Evolutionary conservation across 2,329 filamentous ascomycete genomes (phyloP), one percentile per base, ranked within the genome.

Genomic region (Scedosporium minutisporum): DNA sequence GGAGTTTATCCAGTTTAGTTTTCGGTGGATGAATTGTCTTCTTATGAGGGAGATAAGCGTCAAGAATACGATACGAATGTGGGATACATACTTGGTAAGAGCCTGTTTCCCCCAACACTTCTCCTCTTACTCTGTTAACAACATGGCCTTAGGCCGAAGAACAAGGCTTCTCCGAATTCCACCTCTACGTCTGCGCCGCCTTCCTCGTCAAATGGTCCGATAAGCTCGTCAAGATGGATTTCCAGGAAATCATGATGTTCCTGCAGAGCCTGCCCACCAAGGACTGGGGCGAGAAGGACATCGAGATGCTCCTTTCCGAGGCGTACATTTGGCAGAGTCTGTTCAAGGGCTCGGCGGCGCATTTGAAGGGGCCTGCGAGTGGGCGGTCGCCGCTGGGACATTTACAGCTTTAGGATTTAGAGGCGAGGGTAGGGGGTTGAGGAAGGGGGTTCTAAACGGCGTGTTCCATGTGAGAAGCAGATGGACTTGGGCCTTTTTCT

Each of bases 171-270:
- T 97, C 93, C 3, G 91, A 96, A 71, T 99, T 99, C 73, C 95
- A 99, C 73, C 85, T 99, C 64, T 99, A 99, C 73, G 95, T 99
- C 46, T 99, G 96, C 74, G 95, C 95, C 25, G 95, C 95, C 4
- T 97, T 99, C 72, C 81, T 99, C 27, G 95, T 97, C 61, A 99
- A 99, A 75, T 99, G 96, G 96, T 96, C 93, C 6, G 89, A 95
- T 68, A 91, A 96, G 73, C 82, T 99, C 57, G 83, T 93, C 65
- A 95, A 92, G 74, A 97, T 97, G 93, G 95, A 99, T 73, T 97
- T 97, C 67, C 83, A 97, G 78, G 93, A 97, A 74, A 88, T 96
- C 64, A 97, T 99, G 93, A 99, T 99, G 93, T 99, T 99, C 72
- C 78, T 99, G 62, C 95, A 99, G 76, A 90, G 91, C 55, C 78